Evolutionary conservation across 2,329 filamentous ascomycete genomes (phyloP), one percentile per base, ranked within the genome.

Genomic region (Penicillium sp.): DNA sequence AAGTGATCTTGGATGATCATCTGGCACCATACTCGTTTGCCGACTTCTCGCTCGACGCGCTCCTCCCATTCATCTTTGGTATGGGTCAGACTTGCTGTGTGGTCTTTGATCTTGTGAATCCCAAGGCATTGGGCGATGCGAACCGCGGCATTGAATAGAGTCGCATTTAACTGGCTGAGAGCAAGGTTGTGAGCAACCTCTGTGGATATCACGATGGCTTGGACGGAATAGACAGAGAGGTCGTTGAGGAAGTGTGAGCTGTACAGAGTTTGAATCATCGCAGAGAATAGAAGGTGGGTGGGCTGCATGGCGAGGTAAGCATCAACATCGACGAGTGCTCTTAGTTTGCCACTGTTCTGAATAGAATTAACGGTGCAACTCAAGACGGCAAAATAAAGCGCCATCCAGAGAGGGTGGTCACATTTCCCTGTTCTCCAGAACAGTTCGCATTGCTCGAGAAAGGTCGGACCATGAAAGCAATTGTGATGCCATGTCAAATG

Each of bases 1-100:
- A 71, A 71, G 47, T 70, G 62, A 49, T 72, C 69, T 49, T 72
- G 69, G 15, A 72, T 66, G 20, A 70, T 47, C 58, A 64, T 62
- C 49, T 72, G 69, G 50, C 66, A 65, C 70, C 70, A 72, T 4
- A 67, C 59, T 13, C 69, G 57, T 28, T 64, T 61, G 7, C 68
- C 68, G 8, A 70, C 60, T 56, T 72, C 69, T 29, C 61, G 49
- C 25, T 62, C 56, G n/a, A 62, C 57, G 1, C 50, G 47, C 57
- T 59, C 52, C 51, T 64, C 48, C 60, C 58, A 62, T 31, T 52
- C 50, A 18, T 62, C 62, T 40, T 53, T 54, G 12, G 43, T 58
- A 15, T 49, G 46, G 1, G 46, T 40, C 9, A 28, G 27, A 6
- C 43, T 42, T 7, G 23, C 35, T 0, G 57, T 41, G 25, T 54